Percentiles rank a stretch among this genome's conserved stretches.
Evolutionary conservation across 805 yeast species (phyloP).

Genomic region (Metschnikowia anglica): DNA sequence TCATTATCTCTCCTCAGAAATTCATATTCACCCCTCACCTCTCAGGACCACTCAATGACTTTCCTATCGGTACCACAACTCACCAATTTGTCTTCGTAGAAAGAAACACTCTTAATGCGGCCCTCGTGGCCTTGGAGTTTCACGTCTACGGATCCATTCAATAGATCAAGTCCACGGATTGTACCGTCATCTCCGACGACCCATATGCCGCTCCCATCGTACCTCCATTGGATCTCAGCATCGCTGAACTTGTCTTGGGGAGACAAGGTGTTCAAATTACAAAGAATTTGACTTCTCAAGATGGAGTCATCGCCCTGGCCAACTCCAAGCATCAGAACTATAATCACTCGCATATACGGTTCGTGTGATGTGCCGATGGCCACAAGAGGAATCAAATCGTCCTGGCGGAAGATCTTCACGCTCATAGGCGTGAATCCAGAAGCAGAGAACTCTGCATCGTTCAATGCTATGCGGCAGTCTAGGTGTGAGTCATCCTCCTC

Average conservation of each 20-base stretch:
- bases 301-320: slow-evolving; percentile 2
- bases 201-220: slow-evolving; percentile 55
- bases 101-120: slow-evolving; percentile 44
- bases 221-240: slow-evolving; percentile 48
- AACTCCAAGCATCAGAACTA: slow-evolving; percentile 46
- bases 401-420: slow-evolving; percentile 26
- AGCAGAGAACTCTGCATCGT: slow-evolving; percentile 70
- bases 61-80: slow-evolving; percentile 48
- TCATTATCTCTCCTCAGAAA: no score
- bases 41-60: neutral
- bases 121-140: slow-evolving; percentile 43
- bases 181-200: slow-evolving; percentile 67
- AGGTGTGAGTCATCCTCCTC: slow-evolving; percentile 23
- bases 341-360: slow-evolving; percentile 70
- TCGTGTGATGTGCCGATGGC: slow-evolving; percentile 74
- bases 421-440: slow-evolving; percentile 61
- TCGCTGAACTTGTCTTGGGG: slow-evolving; percentile 70
- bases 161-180: slow-evolving; percentile 57
- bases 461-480: slow-evolving; percentile 51
- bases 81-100: slow-evolving; percentile 40
- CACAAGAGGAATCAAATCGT: slow-evolving; percentile 31
- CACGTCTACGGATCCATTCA: slow-evolving; percentile 35
- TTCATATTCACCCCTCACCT: no score
- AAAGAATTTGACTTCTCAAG: slow-evolving; percentile 27
- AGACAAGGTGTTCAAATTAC: slow-evolving; percentile 45